These are phyloP conservation scores for Rhamnella rubrinervis DNA, from an alignment of 331 rosid genomes.

Conservation along the genomic window DNA sequence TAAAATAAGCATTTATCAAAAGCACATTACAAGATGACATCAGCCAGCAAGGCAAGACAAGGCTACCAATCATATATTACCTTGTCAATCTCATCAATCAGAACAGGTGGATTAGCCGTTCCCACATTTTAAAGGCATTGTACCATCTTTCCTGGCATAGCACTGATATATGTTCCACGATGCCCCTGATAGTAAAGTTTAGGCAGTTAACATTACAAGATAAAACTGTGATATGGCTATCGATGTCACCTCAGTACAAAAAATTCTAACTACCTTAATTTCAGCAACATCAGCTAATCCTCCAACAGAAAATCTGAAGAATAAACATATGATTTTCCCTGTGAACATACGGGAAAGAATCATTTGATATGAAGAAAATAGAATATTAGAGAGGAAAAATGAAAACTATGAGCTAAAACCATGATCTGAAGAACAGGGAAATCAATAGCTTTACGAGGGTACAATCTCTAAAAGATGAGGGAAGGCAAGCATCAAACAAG, in stretches of 20 bases:
- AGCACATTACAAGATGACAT: background rate
- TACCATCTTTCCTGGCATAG: conserved; percentile 99
- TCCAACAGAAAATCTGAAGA: conserved; percentile 96
- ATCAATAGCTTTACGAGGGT: background rate
- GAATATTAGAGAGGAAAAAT: conserved; percentile 17
- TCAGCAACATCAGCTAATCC: too few species aligned
- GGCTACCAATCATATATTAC: conserved; percentile 35
- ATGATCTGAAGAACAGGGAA: conserved; percentile 1
- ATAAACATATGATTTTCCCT: conserved; percentile 97
- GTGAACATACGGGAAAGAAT: conserved; percentile 16
- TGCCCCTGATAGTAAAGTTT: conserved; percentile 78
- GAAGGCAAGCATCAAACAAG: conserved; percentile 11
- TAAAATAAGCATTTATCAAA: background rate
- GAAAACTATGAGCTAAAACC: conserved; percentile 9
- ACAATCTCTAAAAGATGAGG: background rate
- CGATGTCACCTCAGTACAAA: background rate
- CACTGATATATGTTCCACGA: conserved; percentile 98
- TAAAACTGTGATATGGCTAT: conserved; percentile 8
- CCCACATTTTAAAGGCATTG: conserved; percentile 98
- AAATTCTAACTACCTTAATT: too few species aligned
- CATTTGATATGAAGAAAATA: conserved; percentile 13
- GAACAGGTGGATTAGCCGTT: conserved; percentile 94
- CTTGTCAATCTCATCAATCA: conserved; percentile 98
- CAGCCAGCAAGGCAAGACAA: background rate
- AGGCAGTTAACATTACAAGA: conserved; percentile 22